Percentiles rank a stretch among this genome's conserved stretches.
These are phyloP conservation scores for Zygosaccharomyces sapae DNA, from an alignment of 1,139 yeast genomes.

Conservation along the genomic window DNA sequence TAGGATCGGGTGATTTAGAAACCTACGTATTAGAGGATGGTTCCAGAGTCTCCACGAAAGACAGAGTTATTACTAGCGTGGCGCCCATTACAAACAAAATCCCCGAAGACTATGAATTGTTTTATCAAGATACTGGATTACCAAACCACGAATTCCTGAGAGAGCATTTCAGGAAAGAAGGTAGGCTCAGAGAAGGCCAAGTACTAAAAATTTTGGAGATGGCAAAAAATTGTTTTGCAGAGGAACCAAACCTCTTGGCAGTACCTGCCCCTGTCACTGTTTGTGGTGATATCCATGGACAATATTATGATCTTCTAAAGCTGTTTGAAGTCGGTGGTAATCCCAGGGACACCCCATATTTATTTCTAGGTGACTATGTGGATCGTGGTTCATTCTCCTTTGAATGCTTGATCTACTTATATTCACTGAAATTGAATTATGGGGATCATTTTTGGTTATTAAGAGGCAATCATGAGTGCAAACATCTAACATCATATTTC, in stretches of 20 bases:
- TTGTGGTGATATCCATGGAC: conserved; percentile 97
- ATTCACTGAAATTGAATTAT: conserved; percentile 74
- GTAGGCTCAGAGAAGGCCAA: conserved; percentile 70
- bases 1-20: conserved; percentile 44
- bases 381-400: conserved; percentile 92
- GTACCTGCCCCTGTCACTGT: conserved; percentile 94
- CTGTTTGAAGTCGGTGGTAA: conserved; percentile 93
- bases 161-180: conserved; percentile 75
- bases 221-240: conserved; percentile 63
- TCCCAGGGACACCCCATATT: conserved; percentile 69
- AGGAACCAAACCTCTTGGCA: conserved; percentile 74
- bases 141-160: conserved; percentile 72
- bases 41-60: conserved; percentile 55
- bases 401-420: conserved; percentile 78
- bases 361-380: conserved; percentile 92
- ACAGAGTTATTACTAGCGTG: conserved; percentile 62
- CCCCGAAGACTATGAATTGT: conserved; percentile 69
- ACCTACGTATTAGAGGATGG: conserved; percentile 70
- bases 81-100: conserved; percentile 62
- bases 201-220: conserved; percentile 60
- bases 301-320: conserved; percentile 84
- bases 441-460: conserved; percentile 77
- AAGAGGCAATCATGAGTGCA: conserved; percentile 94
- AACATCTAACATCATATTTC: conserved; percentile 88
- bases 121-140: conserved; percentile 50